These are phyloP conservation scores for Suillus lakei DNA, from an alignment of 768 basidiomycete species.

Conservation along the genomic window DNA sequence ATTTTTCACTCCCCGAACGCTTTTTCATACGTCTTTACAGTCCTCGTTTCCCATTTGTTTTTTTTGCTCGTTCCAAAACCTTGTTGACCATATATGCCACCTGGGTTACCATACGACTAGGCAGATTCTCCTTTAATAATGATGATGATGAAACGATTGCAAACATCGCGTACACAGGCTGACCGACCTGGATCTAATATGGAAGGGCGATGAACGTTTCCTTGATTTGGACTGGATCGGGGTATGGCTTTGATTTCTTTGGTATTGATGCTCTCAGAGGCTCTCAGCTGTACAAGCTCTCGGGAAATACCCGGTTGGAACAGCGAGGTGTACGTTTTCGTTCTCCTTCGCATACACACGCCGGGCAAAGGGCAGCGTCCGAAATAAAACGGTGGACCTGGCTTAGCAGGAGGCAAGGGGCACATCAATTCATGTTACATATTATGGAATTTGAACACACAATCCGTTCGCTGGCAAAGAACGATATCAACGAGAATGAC, in stretches of 20 bases:
- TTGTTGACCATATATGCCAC: constrained; percentile 17
- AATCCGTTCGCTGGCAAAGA: background rate
- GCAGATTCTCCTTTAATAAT: constrained; percentile 30
- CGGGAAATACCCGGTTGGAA: background rate
- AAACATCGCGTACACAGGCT: background rate
- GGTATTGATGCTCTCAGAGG: background rate
- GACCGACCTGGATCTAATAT: background rate
- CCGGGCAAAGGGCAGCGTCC: background rate
- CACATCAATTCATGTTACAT: background rate
- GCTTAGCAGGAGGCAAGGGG: background rate
- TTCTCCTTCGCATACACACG: background rate
- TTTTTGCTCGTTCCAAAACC: constrained; percentile 14
- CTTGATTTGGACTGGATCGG: background rate
- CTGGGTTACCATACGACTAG: constrained; percentile 35
- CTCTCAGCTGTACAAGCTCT: background rate
- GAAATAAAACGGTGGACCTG: background rate
- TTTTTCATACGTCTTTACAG: constrained; percentile 10
- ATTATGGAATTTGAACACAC: background rate
- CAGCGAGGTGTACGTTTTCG: background rate
- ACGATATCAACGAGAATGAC: background rate
- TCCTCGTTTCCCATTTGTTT: constrained; percentile 17
- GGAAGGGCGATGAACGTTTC: background rate
- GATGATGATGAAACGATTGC: constrained; percentile 18
- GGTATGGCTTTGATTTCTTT: background rate
- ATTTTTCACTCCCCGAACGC: constrained; percentile 13